These are phyloP conservation scores for Penicillium sp. DNA, from an alignment of 2,329 filamentous ascomycete species.

Conservation along the genomic window DNA sequence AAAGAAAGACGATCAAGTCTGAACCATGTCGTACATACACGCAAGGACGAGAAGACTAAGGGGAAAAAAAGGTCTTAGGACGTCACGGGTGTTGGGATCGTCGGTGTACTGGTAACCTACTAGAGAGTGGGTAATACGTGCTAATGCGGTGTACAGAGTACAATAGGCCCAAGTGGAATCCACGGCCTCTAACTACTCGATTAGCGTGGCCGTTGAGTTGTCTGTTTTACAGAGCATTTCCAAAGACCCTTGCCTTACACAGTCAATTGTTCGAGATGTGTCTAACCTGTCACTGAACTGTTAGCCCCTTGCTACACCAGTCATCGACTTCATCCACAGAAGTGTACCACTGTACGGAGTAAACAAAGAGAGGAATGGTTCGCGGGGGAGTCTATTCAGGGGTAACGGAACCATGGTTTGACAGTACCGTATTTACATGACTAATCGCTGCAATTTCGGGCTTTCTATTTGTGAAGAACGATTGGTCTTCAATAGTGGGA, in stretches of 20 bases:
- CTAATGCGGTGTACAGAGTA: conserved; percentile 16
- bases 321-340: too few species aligned
- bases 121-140: conserved; percentile 4
- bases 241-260: background rate
- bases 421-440: conserved; percentile 4
- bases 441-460: conserved; percentile 1
- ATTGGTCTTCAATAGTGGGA: too few species aligned
- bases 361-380: conserved; percentile 17
- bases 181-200: conserved; percentile 1
- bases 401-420: conserved; percentile 22
- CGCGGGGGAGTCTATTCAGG: conserved; percentile 18
- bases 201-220: conserved; percentile 3
- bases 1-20: conserved; percentile 9
- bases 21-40: conserved; percentile 2
- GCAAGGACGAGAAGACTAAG: conserved; percentile 6
- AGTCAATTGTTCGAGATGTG: background rate
- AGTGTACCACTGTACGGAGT: background rate
- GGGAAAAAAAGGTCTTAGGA: conserved; percentile 20
- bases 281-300: background rate
- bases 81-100: conserved; percentile 17
- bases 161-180: conserved; percentile 5
- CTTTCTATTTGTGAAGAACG: too few species aligned
- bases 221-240: background rate
- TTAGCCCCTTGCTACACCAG: background rate
- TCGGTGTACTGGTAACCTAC: conserved; percentile 12